These are phyloP conservation scores for Boletus patriciae DNA, from an alignment of 768 basidiomycete genomes.

Conservation along the genomic window DNA sequence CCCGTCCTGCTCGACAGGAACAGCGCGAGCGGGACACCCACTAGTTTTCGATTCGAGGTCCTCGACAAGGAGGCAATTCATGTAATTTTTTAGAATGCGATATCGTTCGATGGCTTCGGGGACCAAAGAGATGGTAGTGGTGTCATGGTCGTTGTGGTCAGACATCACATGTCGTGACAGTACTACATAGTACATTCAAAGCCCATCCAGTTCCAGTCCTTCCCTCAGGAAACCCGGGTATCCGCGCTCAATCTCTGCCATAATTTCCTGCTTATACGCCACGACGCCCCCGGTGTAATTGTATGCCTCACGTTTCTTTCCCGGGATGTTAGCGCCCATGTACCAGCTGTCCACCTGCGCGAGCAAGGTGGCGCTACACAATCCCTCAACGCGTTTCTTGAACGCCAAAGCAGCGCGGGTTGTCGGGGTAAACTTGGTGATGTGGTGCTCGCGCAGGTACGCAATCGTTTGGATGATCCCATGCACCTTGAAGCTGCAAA, in stretches of 20 bases:
- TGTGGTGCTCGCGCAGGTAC: conserved; percentile 6
- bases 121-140: too few species aligned
- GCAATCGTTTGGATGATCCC: conserved; percentile 13
- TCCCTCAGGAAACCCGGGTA: conserved; percentile 13
- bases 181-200: background rate
- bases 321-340: conserved; percentile 10
- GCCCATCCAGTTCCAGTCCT: background rate
- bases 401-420: conserved; percentile 2
- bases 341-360: conserved; percentile 1
- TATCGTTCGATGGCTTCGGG: too few species aligned
- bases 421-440: conserved; percentile 18
- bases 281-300: conserved; percentile 1
- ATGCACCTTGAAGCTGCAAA: background rate
- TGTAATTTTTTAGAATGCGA: too few species aligned
- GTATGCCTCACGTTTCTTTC: conserved; percentile 10
- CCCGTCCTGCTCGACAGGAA: too few species aligned
- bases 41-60: too few species aligned
- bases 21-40: too few species aligned
- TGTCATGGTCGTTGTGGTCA: too few species aligned
- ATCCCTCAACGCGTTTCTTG: conserved; percentile 11
- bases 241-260: conserved; percentile 7
- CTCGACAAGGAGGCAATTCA: too few species aligned
- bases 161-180: too few species aligned
- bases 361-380: background rate
- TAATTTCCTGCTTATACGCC: conserved; percentile 3